Percentiles rank a stretch among this genome's conserved stretches.
Conservation (phyloP, 495 filamentous ascomycete genomes). For the Glonium stellatum region DNA sequence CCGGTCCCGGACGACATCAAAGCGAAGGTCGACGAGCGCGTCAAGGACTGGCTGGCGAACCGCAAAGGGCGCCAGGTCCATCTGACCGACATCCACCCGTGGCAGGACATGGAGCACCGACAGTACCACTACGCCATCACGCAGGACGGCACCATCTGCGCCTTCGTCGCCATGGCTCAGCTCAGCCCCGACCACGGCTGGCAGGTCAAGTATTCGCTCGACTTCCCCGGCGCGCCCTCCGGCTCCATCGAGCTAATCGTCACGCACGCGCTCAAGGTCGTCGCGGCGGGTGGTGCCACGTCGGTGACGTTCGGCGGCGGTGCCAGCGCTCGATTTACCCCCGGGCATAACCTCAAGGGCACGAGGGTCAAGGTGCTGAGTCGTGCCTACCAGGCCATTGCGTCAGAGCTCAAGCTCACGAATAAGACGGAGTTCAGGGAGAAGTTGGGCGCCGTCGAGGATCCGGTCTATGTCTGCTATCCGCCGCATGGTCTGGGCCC, state of each 20-base stretch:
- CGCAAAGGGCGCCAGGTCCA: conserved; percentile 80
- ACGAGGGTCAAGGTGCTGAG: conserved; percentile 64
- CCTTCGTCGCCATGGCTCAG: conserved; percentile 66
- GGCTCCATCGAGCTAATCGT: conserved; percentile 77
- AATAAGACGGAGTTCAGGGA: conserved; percentile 81
- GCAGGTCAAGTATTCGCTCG: conserved; percentile 83
- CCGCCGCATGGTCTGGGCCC: conserved; percentile 73
- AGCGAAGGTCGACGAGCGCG: conserved; percentile 58
- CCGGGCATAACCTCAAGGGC: conserved; percentile 69
- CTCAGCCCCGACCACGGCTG: conserved; percentile 69
- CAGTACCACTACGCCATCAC: conserved; percentile 73
- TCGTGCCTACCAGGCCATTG: conserved; percentile 69
- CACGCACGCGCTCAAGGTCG: conserved; percentile 64
- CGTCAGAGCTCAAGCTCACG: conserved; percentile 67
- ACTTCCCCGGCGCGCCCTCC: conserved; percentile 71
- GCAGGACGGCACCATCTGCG: conserved; percentile 58
- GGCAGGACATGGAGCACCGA: conserved; percentile 69
- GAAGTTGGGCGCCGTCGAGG: conserved; percentile 73
- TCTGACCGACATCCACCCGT: conserved; percentile 74
- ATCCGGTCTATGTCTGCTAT: conserved; percentile 75
- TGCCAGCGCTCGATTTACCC: conserved; percentile 57
- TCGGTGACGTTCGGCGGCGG: conserved; percentile 75
- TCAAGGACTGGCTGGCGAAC: conserved; percentile 68
- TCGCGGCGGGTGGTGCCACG: conserved; percentile 55
- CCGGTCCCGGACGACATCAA: conserved; percentile 55